Conservation (phyloP, 2,329 filamentous ascomycete genomes). For the Penicillium sp. region DNA sequence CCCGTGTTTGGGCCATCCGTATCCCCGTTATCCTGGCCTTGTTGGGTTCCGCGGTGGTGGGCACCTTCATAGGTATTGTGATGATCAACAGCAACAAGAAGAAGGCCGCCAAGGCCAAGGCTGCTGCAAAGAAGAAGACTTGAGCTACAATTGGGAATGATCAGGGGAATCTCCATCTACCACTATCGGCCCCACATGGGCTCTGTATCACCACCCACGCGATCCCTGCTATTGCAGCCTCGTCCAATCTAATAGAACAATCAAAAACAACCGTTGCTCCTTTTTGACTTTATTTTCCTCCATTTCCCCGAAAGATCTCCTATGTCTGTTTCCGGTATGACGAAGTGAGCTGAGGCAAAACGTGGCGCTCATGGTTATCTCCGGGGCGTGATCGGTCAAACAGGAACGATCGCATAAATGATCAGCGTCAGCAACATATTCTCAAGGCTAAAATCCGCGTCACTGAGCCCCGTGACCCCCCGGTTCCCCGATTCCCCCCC, state of each 20-base stretch:
- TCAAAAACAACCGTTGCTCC: not conserved
- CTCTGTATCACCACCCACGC: constrained; percentile 12
- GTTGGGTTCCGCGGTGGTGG: constrained; percentile 87
- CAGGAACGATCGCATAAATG: not conserved
- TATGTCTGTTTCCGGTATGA: not conserved
- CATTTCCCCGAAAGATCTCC: not conserved
- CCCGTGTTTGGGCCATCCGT: constrained; percentile 97
- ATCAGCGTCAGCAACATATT: not conserved
- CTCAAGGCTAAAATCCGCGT: constrained; percentile 1
- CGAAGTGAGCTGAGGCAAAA: not conserved
- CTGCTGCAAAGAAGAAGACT: constrained; percentile 81
- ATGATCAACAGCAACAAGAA: constrained; percentile 99
- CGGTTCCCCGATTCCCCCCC: not conserved
- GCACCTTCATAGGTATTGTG: constrained; percentile 91
- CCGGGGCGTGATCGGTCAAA: not conserved
- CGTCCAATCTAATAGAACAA: constrained; percentile 4
- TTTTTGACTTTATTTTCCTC: not conserved
- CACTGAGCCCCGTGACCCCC: constrained; percentile 3
- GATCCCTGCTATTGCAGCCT: not conserved
- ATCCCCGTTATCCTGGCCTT: constrained; percentile 96
- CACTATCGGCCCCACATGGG: not conserved
- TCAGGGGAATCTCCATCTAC: constrained; percentile 3
- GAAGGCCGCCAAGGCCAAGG: constrained; percentile 91
- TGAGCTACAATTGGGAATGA: constrained; percentile 40
- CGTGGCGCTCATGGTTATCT: not conserved